A percentile compares a stretch with the other conserved stretches of the same genome.
phyloP scores from a whole-genome alignment of 441 rosid species.

The Populus hybrid region DNA sequence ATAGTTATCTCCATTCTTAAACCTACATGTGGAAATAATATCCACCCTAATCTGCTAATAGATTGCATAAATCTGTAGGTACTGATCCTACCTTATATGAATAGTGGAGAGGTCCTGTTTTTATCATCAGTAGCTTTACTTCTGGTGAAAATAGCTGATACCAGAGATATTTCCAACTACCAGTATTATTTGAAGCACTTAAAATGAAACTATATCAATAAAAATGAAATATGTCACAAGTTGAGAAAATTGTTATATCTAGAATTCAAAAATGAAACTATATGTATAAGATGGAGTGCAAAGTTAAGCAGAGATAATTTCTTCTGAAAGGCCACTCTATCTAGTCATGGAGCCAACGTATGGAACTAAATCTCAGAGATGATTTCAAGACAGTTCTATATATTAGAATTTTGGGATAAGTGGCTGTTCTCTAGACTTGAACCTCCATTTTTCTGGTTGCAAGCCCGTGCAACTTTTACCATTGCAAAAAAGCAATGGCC shows the following conservation, averaged over 20 bases:
- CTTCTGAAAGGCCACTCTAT: not conserved
- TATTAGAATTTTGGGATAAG: not conserved
- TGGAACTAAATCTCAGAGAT: not conserved
- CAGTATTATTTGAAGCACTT: not conserved
- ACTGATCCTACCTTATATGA: not conserved
- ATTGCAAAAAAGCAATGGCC: not conserved
- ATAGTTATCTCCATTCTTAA: not conserved
- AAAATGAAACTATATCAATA: not conserved
- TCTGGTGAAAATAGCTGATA: not conserved
- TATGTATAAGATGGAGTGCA: not conserved
- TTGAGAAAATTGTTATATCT: not conserved
- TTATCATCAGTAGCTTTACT: not conserved
- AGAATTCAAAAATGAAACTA: not conserved
- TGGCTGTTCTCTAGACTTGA: not conserved
- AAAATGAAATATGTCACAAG: not conserved
- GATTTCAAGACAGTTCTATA: not conserved
- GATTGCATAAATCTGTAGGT: not conserved
- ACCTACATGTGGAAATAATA: not conserved
- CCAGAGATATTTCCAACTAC: not conserved
- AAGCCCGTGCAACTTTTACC: not conserved
- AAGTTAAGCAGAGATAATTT: not conserved
- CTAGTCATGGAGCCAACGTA: not conserved
- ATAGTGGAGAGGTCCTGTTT: not conserved
- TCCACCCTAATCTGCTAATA: not conserved
- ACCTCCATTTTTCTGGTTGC: not conserved